Conservation (phyloP, 176 grass and related monocot species). For the Elaeis guineensis region DNA sequence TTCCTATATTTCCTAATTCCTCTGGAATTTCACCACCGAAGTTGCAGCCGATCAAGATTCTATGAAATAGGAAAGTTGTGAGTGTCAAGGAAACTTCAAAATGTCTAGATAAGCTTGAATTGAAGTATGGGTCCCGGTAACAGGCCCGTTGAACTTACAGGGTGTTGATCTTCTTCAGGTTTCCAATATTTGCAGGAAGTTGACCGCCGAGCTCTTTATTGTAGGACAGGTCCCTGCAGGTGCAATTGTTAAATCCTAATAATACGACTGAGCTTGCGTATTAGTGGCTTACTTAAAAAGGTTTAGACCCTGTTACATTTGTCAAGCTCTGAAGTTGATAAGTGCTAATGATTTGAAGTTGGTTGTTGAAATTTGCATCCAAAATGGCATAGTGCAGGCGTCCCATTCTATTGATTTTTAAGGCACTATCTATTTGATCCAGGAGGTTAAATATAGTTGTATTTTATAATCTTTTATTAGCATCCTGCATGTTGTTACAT, state of each 20-base stretch:
- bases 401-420: neutral
- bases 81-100: no score
- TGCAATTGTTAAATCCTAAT: neutral
- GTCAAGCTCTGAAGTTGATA: no score
- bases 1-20: conserved; percentile 54
- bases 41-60: conserved; percentile 74
- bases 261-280: neutral
- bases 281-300: no score
- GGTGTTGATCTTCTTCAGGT: conserved; percentile 65
- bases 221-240: conserved; percentile 70
- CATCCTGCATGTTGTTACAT: no score
- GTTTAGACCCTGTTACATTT: no score
- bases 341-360: no score
- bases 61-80: conserved; percentile 13
- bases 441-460: neutral
- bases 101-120: neutral
- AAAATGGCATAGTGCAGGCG: no score
- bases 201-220: conserved; percentile 49
- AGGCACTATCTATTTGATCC: neutral
- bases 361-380: no score
- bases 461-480: no score
- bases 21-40: conserved; percentile 67
- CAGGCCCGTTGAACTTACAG: conserved; percentile 37
- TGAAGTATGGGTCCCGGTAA: neutral
- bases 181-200: conserved; percentile 55